These are phyloP conservation scores for Xylaria sp. DNA, from an alignment of 2,329 filamentous ascomycete genomes.

Conservation along the genomic window DNA sequence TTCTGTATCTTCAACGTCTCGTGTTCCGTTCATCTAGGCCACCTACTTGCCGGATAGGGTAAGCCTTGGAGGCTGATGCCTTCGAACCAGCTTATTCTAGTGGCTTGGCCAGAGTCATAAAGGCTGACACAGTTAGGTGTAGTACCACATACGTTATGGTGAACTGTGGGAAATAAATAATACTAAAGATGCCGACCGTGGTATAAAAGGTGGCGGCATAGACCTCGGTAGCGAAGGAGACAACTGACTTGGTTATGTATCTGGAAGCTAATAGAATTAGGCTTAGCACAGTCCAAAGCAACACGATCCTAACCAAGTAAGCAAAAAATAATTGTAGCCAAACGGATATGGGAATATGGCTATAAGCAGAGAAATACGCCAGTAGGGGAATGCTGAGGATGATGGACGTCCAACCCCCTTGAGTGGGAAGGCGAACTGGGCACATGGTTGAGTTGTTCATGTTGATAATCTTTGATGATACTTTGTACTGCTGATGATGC, in stretches of 20 bases:
- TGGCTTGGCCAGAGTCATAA: background rate
- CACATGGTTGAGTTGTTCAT: background rate
- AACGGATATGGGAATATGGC: background rate
- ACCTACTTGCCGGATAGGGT: background rate
- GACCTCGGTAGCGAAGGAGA: background rate
- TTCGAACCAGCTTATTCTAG: background rate
- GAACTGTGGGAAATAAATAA: background rate
- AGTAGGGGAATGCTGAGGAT: background rate
- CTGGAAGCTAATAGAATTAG: background rate
- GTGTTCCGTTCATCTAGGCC: background rate
- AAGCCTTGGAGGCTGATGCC: background rate
- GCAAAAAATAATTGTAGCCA: background rate
- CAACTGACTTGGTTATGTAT: background rate
- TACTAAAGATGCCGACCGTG: background rate
- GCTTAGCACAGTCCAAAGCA: conserved; percentile 11
- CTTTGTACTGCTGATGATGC: background rate
- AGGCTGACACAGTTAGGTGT: rapidly evolving
- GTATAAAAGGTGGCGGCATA: background rate
- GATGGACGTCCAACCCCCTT: background rate
- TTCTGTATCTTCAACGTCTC: background rate
- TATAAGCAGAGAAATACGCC: background rate
- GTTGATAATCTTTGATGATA: background rate
- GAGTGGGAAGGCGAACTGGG: background rate
- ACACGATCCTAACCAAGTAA: background rate
- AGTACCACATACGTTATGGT: background rate